Conservation (phyloP, 768 basidiomycete genomes). For the Termitomyces sp. region DNA sequence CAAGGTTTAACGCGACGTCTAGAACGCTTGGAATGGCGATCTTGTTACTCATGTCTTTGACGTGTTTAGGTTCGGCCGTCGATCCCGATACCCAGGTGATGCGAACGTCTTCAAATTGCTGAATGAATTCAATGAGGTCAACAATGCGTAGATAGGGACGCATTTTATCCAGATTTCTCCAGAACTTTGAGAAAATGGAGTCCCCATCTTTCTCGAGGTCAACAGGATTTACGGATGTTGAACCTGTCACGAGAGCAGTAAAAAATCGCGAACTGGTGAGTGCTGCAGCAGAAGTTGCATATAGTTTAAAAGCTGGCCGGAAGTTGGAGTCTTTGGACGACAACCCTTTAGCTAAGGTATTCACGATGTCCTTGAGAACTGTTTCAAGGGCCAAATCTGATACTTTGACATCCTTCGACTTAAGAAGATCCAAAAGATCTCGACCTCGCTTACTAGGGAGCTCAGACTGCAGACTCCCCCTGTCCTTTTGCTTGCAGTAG, state of each 20-base stretch:
- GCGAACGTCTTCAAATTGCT: too few species aligned
- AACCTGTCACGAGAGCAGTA: too few species aligned
- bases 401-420: neutral
- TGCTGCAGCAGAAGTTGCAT: too few species aligned
- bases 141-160: neutral
- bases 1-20: too few species aligned
- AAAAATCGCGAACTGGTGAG: too few species aligned
- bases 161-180: neutral
- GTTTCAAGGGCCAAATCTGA: neutral
- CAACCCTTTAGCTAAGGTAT: neutral
- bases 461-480: neutral
- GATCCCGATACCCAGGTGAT: too few species aligned
- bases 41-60: too few species aligned
- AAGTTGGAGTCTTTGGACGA: too few species aligned
- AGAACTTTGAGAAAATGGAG: neutral
- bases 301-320: too few species aligned
- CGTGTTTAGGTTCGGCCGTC: too few species aligned
- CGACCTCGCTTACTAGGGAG: neutral
- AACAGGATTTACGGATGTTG: too few species aligned
- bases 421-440: neutral
- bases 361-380: neutral
- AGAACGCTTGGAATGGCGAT: too few species aligned
- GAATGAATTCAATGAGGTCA: neutral
- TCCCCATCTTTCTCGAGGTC: neutral
- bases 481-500: neutral